Percentiles rank a stretch among this genome's conserved stretches.
Evolutionary conservation across 2,329 filamentous ascomycete species (phyloP).

Genomic region (Aspergillus melleus): DNA sequence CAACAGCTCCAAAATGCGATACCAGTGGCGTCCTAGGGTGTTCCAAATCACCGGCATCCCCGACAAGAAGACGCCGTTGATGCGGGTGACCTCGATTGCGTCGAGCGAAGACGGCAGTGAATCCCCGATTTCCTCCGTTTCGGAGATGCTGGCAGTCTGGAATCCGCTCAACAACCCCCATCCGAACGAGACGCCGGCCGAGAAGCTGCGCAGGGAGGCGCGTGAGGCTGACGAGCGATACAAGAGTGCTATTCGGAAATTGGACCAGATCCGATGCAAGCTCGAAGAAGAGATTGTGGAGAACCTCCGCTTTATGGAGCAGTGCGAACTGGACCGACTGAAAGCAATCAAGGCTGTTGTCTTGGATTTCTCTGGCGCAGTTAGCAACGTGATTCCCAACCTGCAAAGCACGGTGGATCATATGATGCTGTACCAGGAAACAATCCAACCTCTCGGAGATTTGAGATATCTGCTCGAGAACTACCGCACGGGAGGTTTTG

Average conservation of each 20-base stretch:
- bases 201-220: slow-evolving; percentile 84
- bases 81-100: slow-evolving; percentile 72
- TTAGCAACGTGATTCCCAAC: slow-evolving; percentile 96
- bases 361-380: slow-evolving; percentile 92
- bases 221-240: slow-evolving; percentile 90
- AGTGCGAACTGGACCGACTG: slow-evolving; percentile 90
- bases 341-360: slow-evolving; percentile 99
- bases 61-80: slow-evolving; percentile 76
- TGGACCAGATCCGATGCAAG: slow-evolving; percentile 88
- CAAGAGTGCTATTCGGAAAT: slow-evolving; percentile 78
- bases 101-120: slow-evolving; percentile 64
- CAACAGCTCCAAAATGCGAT: slow-evolving; percentile 96
- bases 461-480: slow-evolving; percentile 93
- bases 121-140: slow-evolving; percentile 79
- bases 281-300: slow-evolving; percentile 94
- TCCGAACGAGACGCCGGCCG: slow-evolving; percentile 88
- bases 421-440: slow-evolving; percentile 99
- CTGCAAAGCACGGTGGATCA: slow-evolving; percentile 94
- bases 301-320: slow-evolving; percentile 93
- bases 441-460: slow-evolving; percentile 89
- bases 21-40: slow-evolving; percentile 92
- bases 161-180: slow-evolving; percentile 86
- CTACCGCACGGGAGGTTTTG: slow-evolving; percentile 91
- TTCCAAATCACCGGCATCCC: slow-evolving; percentile 86
- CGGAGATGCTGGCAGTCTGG: slow-evolving; percentile 89